Base-by-base conservation (phyloP, 2,329 filamentous ascomycete species). In the Cercospora sp. region DNA sequence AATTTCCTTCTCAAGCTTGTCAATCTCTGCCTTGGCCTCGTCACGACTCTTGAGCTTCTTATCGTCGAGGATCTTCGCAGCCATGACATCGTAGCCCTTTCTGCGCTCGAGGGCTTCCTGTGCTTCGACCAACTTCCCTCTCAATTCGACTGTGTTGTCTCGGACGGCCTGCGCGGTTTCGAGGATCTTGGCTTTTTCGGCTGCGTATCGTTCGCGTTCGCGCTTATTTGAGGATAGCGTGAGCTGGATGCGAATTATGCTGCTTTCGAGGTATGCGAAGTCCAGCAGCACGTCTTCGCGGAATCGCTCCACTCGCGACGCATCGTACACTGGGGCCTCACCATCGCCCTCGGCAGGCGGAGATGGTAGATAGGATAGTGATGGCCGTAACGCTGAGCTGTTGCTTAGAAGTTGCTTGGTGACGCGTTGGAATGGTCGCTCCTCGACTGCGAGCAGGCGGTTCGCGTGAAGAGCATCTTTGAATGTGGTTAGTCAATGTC, bases 391-490 rank as follows among this genome's bases (percentile, higher is more conserved):
- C 31, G 92, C 84, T 20, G 90, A 88, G 64, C 88, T 87, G 16
- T 91, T 87, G 23, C 87, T 85, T 5, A 92, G 85, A 8, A 98
- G 87, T 33, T 91, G 90, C 80, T 93, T 93, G 23, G 91, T 92
- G 68, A 97, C 89, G 69, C 94, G 90, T 79, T 92, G 92, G 83
- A 97, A 97, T 0, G 93, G 93, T 67, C 93, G 93, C 77, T 97
- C 92, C 83, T 98, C 94, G 69, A 97, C 90, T 71, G 92, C 91
- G 42, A 97, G 87, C 3, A 97, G 90, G 51, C 94, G 92, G 31
- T 87, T 87, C 76, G 94, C 94, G 83, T 97, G 94, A 42, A 97
- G 89, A 71, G 93, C 90, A 79, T 93, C 90, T 89, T 40, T 16
- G n/a, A 9, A 23, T 33, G 64, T 23, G 60, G 55, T 60, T n/a